These are phyloP conservation scores for Plasmodium fragile DNA, from an alignment of 169 alveolate genomes.

Conservation along the genomic window DNA sequence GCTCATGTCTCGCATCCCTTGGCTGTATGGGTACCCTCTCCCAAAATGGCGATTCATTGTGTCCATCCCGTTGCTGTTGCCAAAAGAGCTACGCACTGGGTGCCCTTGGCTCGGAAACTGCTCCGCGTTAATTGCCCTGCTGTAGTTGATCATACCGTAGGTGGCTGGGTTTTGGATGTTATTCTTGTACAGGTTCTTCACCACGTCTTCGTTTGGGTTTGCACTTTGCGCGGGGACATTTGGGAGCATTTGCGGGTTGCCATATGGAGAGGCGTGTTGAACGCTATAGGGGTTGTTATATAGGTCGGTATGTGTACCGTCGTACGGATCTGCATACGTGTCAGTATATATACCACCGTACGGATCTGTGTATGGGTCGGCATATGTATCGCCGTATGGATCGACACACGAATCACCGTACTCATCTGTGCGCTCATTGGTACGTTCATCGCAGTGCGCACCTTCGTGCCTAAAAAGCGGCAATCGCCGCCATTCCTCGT, in stretches of 20 bases:
- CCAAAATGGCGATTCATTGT: neutral
- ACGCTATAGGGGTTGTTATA: neutral
- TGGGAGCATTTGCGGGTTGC: neutral
- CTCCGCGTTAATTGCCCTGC: neutral
- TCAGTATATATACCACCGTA: neutral
- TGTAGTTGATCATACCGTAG: slow-evolving; percentile 22
- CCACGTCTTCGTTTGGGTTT: slow-evolving; percentile 8
- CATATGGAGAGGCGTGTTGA: neutral
- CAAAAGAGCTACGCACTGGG: neutral
- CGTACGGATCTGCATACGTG: neutral
- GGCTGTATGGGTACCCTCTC: neutral
- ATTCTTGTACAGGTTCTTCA: slow-evolving; percentile 39
- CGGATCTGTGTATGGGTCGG: neutral
- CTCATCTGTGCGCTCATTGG: neutral
- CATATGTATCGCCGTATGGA: neutral
- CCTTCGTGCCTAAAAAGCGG: slow-evolving; percentile 23
- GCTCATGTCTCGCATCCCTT: neutral
- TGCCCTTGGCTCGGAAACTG: neutral
- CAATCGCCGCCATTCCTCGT: slow-evolving; percentile 22
- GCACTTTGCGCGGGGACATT: neutral
- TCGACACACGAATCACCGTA: neutral
- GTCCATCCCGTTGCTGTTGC: neutral
- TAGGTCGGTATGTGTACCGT: neutral
- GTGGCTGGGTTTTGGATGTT: slow-evolving; percentile 27
- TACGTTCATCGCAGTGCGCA: neutral